These are phyloP conservation scores for Apiospora pterosperma DNA, from an alignment of 2,329 filamentous ascomycete species.

Conservation along the genomic window DNA sequence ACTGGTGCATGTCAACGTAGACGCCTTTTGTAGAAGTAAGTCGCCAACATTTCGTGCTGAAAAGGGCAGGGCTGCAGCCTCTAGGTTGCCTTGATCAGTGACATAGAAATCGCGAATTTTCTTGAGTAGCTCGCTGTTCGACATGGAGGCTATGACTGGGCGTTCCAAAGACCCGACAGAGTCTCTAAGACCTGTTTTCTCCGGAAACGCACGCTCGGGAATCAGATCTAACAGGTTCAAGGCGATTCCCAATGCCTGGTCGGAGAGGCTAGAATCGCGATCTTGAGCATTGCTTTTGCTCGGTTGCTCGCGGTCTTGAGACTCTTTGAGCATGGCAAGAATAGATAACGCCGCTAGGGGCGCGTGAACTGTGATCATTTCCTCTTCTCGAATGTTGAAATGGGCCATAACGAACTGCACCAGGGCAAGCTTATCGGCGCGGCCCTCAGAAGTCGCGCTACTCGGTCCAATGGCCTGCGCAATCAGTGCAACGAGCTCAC, in stretches of 20 bases:
- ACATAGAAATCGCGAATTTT: slow-evolving; percentile 66
- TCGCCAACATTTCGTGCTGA: slow-evolving; percentile 52
- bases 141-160: slow-evolving; percentile 26
- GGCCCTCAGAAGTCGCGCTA: slow-evolving; percentile 40
- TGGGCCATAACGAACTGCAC: slow-evolving; percentile 78
- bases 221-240: slow-evolving; percentile 59
- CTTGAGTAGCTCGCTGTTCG: slow-evolving; percentile 53
- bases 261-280: slow-evolving; percentile 11
- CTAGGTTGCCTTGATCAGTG: slow-evolving; percentile 66
- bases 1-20: slow-evolving; percentile 46
- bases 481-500: slow-evolving; percentile 70
- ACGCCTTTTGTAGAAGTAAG: slow-evolving; percentile 60
- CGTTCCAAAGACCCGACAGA: slow-evolving; percentile 21
- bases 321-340: slow-evolving; percentile 56
- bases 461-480: slow-evolving; percentile 53
- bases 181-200: slow-evolving; percentile 18
- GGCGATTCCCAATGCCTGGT: slow-evolving; percentile 44
- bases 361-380: slow-evolving; percentile 86
- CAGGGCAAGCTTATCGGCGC: slow-evolving; percentile 64
- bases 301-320: slow-evolving; percentile 32
- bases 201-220: slow-evolving; percentile 60
- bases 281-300: slow-evolving; percentile 12
- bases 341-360: slow-evolving; percentile 71
- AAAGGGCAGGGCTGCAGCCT: slow-evolving; percentile 59
- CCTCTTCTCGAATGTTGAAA: slow-evolving; percentile 94